Conservation (phyloP, 2,329 filamentous ascomycete species). For the Neocatenulostroma microsporum region DNA sequence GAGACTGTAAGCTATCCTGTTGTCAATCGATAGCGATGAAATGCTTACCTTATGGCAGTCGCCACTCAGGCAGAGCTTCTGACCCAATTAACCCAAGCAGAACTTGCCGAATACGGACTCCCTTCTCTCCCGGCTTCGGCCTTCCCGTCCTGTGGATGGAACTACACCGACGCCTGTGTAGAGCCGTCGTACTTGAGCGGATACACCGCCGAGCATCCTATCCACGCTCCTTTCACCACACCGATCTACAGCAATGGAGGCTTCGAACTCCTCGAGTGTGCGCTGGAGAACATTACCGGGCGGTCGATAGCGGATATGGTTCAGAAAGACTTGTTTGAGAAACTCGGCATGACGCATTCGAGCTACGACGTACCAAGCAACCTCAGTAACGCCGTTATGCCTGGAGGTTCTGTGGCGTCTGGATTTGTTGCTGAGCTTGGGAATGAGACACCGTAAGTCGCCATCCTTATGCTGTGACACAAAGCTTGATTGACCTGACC, state of each 20-base stretch:
- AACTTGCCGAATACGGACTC: neutral
- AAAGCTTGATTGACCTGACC: too few species aligned
- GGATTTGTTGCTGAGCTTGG: slow-evolving; percentile 6
- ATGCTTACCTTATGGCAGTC: slow-evolving; percentile 1
- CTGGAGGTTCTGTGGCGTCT: slow-evolving; percentile 2
- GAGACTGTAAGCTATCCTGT: slow-evolving; percentile 1
- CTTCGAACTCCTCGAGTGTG: slow-evolving; percentile 38
- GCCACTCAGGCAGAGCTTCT: slow-evolving; percentile 3
- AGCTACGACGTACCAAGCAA: slow-evolving; percentile 23
- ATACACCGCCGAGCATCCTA: slow-evolving; percentile 21
- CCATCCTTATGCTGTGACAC: slow-evolving; percentile 32
- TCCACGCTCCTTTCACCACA: slow-evolving; percentile 37
- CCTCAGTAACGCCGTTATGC: slow-evolving; percentile 24
- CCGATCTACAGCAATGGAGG: slow-evolving; percentile 46
- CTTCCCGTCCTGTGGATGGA: slow-evolving; percentile 2
- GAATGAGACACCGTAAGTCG: slow-evolving; percentile 12
- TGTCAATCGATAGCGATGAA: neutral
- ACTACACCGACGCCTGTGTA: slow-evolving; percentile 1
- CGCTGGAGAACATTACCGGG: slow-evolving; percentile 39
- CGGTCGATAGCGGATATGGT: slow-evolving; percentile 34
- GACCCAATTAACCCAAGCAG: neutral
- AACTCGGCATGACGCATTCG: slow-evolving; percentile 33
- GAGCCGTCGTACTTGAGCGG: slow-evolving; percentile 3
- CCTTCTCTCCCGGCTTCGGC: slow-evolving; percentile 2
- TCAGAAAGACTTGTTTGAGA: slow-evolving; percentile 34